Evolutionary conservation across 345 rosid species (phyloP), one percentile per base, ranked within the genome.

Genomic region (Syzygium grande): DNA sequence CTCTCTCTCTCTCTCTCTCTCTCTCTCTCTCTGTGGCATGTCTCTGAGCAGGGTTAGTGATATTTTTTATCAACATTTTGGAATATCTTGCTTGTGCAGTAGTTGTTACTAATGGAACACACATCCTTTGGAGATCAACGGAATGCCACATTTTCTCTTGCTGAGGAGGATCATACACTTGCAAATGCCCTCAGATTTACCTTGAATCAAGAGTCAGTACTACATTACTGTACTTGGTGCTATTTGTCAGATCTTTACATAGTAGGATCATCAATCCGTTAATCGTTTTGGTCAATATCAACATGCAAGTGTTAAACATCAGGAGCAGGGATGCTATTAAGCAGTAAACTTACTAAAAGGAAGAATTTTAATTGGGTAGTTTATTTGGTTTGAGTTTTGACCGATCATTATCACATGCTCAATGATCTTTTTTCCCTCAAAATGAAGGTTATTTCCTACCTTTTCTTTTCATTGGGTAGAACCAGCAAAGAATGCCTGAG

Each of bases 191-290:
- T 98, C 88, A 92, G 99, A 88, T 98, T 92, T 93, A 89, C 95
- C 85, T 89, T 96, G 91, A 95, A 96, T 92, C 99, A 98, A 93
- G 99, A 96, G 98, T 95, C 30, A 92, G 96, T 93, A 30, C 73
- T 54, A 5, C 85, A 84, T 59, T 19, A 79, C 56, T 84, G 61
- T 16, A 61, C 11, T 79, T 80, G 27, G 63, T 84, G 61, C 77
- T 10, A 15, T 80, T 80, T 49, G 30, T 73, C 51, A 12, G 34
- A 41, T 38, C 21, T 38, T 87, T 30, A 52, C 25, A 34, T 68
- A 7, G 65, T 51, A 30, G 41, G 14, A 84, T 84, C 8, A 38
- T 46, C 9, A 55, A 49, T 49, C 51, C 6, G 27, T 85, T 51
- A 11, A 53, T 79, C 14, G 5, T 21, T 84, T 85, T 52, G 61